Conservation (phyloP, 2,329 filamentous ascomycete species). For the Sarocladiaceae sp. region DNA sequence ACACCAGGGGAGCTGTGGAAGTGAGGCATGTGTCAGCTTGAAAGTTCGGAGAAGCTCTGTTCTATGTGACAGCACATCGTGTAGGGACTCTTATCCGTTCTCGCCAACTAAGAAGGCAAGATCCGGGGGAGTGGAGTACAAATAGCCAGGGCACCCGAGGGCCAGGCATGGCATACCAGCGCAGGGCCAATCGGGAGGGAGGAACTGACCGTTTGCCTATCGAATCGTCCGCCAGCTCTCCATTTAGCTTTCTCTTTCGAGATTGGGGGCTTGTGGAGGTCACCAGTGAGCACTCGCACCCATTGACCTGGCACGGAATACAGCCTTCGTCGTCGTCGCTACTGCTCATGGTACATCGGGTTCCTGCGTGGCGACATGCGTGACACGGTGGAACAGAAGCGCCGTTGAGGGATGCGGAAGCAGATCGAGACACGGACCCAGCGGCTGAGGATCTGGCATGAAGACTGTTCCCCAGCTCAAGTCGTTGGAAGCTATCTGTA, state of each 20-base stretch:
- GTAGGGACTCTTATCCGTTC: neutral
- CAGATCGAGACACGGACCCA: conserved; percentile 37
- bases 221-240: conserved; percentile 56
- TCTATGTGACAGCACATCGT: neutral
- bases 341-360: conserved; percentile 63
- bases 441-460: conserved; percentile 46
- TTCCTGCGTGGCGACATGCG: conserved; percentile 69
- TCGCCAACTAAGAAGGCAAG: neutral
- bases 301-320: conserved; percentile 72
- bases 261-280: conserved; percentile 57
- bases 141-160: conserved; percentile 4
- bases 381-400: conserved; percentile 58
- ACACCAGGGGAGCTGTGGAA: conserved; percentile 51
- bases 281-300: conserved; percentile 73
- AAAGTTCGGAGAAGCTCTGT: conserved; percentile 13
- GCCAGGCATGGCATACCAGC: neutral
- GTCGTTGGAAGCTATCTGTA: conserved; percentile 42
- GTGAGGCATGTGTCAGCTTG: conserved; percentile 46
- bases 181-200: conserved; percentile 11
- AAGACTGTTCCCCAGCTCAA: conserved; percentile 47
- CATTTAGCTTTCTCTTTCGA: conserved; percentile 74
- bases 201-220: conserved; percentile 42
- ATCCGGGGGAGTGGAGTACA: conserved; percentile 10
- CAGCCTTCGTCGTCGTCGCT: conserved; percentile 70
- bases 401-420: conserved; percentile 35